Percentiles rank a stretch among this genome's conserved stretches.
Evolutionary conservation across 1,284 basidiomycete genomes (phyloP).

Genomic region (Apiotrichum veenhuisii): DNA sequence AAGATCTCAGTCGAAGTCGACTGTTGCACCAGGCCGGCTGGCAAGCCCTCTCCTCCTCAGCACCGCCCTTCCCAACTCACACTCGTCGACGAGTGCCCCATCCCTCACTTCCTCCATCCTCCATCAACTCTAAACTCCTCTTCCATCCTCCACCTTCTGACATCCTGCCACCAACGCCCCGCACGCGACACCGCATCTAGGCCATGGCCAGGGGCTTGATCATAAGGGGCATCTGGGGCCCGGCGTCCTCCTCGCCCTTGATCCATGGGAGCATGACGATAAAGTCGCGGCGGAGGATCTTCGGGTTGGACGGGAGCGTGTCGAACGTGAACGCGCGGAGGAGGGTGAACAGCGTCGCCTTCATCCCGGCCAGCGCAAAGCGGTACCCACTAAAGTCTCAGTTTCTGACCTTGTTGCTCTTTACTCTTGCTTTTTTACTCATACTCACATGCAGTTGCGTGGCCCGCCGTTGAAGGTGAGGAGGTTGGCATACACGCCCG

Average conservation of each 20-base stretch:
- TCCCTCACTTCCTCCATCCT: too few relatives aligned
- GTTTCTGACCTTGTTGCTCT: neutral
- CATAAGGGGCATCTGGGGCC: conserved; percentile 45
- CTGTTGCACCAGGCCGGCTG: too few relatives aligned
- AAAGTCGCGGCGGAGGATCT: conserved; percentile 31
- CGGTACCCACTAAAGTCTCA: conserved; percentile 58
- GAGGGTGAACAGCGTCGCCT: conserved; percentile 59
- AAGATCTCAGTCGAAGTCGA: too few relatives aligned
- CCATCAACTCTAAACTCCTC: too few relatives aligned
- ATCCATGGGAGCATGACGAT: conserved; percentile 45
- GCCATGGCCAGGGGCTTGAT: neutral
- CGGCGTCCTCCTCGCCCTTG: conserved; percentile 37
- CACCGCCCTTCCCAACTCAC: too few relatives aligned
- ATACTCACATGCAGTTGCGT: conserved; percentile 58
- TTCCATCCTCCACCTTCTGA: too few relatives aligned
- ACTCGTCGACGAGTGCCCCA: too few relatives aligned
- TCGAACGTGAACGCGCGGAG: conserved; percentile 59
- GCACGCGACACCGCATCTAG: too few relatives aligned
- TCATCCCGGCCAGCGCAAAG: conserved; percentile 66
- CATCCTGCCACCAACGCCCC: too few relatives aligned
- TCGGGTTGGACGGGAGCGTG: conserved; percentile 47
- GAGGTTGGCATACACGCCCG: conserved; percentile 61
- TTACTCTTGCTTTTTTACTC: too few relatives aligned
- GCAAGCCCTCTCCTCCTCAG: too few relatives aligned
- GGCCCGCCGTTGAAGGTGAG: conserved; percentile 65